Evolutionary conservation across 768 basidiomycete species (phyloP), one percentile per base, ranked within the genome.

Genomic region (Leccinum rimulosum): DNA sequence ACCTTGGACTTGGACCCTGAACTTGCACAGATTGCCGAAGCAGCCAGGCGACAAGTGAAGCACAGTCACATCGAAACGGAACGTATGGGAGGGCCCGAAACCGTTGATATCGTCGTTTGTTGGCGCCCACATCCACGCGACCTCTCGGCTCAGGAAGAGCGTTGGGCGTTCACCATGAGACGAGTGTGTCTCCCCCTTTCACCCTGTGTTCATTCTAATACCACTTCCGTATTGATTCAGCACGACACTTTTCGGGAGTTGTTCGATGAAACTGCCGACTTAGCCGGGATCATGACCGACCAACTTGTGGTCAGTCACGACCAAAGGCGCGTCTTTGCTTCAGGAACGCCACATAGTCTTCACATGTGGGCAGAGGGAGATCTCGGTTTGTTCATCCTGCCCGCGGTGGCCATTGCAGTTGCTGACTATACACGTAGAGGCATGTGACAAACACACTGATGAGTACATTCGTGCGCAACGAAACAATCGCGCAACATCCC

Each of bases 61-160:
- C 72, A 45, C 61, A 65, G 64, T 55, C 63, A 59, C 36, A 59
- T 59, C 25, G 63, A 64, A 9, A 66, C 66, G 1, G 68, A 68
- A n/a, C 69, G 61, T 53, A 57, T 65, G 31, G 72, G 79, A 47
- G 68, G 77, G 35, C 66, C 73, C 27, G 65, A 75, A 64, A 36
- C 67, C 59, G 79, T 91, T 17, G 72, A 72, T 19, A 72, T 91
- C 47, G 79, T 73, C 40, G 84, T 91, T 12, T 79, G 74, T 52
- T 91, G 89, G 88, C 76, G 75, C 35, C 82, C 82, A 6, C 89
- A 91, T 73, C 89, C 90, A 6, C 69, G 76, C 38, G 75, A 85
- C 55, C 52, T 71, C 30, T 64, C 67, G 10, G 80, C 76, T 3
- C 69, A 74, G 60, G 68, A 76, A 27, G 64, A 77, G 27, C 64